A percentile compares a stretch with the other conserved stretches of the same genome.
phyloP scores from a whole-genome alignment of 768 basidiomycete species.

The Termitomyces sp. region DNA sequence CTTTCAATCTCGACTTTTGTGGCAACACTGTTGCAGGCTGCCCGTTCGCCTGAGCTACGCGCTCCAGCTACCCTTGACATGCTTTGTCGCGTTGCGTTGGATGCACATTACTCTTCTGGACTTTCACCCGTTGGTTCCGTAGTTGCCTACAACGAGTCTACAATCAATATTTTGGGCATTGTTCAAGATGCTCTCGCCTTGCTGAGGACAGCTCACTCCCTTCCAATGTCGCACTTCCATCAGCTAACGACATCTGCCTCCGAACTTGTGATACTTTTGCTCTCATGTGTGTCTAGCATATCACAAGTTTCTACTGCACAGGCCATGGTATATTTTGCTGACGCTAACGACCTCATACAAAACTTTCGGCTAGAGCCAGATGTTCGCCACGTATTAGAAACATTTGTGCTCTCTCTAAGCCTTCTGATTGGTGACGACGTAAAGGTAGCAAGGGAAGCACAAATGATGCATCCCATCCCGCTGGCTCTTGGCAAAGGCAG shows the following conservation, averaged over 20 bases:
- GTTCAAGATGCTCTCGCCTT: conserved; percentile 58
- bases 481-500: conserved; percentile 53
- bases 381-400: conserved; percentile 53
- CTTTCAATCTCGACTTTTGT: conserved; percentile 58
- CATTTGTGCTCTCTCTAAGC: conserved; percentile 51
- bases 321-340: conserved; percentile 41
- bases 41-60: conserved; percentile 58
- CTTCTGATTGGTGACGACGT: conserved; percentile 63
- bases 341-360: conserved; percentile 49
- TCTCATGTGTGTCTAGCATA: conserved; percentile 55
- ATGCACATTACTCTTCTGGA: conserved; percentile 56
- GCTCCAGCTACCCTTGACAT: conserved; percentile 61
- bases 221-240: conserved; percentile 53
- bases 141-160: conserved; percentile 42
- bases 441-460: conserved; percentile 63
- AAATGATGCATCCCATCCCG: conserved; percentile 62
- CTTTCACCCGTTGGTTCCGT: conserved; percentile 48
- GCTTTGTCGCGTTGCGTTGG: conserved; percentile 61
- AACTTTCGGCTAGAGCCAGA: conserved; percentile 45
- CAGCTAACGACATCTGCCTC: conserved; percentile 53
- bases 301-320: conserved; percentile 59
- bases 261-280: conserved; percentile 55
- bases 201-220: conserved; percentile 48
- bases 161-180: conserved; percentile 42
- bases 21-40: conserved; percentile 60